Evolutionary conservation across 306 rosid genomes (phyloP).

Genomic region (Acmispon strigosus): DNA sequence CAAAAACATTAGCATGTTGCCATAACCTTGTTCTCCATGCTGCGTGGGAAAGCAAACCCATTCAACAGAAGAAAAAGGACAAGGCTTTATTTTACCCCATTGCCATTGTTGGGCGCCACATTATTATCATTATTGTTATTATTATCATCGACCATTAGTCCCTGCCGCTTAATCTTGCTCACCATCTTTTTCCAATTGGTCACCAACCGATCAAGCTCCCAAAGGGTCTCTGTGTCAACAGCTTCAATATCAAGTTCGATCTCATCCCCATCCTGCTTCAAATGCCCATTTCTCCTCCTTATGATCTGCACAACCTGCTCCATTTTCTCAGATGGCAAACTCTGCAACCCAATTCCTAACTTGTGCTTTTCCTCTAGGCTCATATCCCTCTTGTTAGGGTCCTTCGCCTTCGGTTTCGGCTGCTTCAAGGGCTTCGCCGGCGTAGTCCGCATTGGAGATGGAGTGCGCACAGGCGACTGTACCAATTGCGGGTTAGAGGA

Average conservation of each 20-base stretch:
- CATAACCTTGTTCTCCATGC: not conserved
- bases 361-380: slow-evolving; percentile 85
- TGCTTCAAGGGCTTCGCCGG: slow-evolving; percentile 73
- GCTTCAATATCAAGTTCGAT: slow-evolving; percentile 97
- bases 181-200: slow-evolving; percentile 88
- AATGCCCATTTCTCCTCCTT: slow-evolving; percentile 80
- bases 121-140: too few relatives aligned
- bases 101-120: not conserved
- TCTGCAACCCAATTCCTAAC: slow-evolving; percentile 82
- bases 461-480: slow-evolving; percentile 64
- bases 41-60: not conserved
- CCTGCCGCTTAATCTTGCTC: slow-evolving; percentile 89
- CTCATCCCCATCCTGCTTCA: slow-evolving; percentile 97
- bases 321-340: slow-evolving; percentile 89
- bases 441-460: slow-evolving; percentile 52
- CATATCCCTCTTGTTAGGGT: slow-evolving; percentile 91
- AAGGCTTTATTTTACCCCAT: slow-evolving; percentile 42
- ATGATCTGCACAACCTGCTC: slow-evolving; percentile 93
- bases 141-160: slow-evolving; percentile 37
- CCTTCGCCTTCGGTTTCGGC: slow-evolving; percentile 95
- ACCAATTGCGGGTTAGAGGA: slow-evolving; percentile 47
- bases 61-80: not conserved
- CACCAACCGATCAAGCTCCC: slow-evolving; percentile 95
- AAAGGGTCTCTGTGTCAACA: slow-evolving; percentile 87
- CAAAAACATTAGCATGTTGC: not conserved